phyloP scores from a whole-genome alignment of 2,329 filamentous ascomycete species.

The Samsoniella hepiali region DNA sequence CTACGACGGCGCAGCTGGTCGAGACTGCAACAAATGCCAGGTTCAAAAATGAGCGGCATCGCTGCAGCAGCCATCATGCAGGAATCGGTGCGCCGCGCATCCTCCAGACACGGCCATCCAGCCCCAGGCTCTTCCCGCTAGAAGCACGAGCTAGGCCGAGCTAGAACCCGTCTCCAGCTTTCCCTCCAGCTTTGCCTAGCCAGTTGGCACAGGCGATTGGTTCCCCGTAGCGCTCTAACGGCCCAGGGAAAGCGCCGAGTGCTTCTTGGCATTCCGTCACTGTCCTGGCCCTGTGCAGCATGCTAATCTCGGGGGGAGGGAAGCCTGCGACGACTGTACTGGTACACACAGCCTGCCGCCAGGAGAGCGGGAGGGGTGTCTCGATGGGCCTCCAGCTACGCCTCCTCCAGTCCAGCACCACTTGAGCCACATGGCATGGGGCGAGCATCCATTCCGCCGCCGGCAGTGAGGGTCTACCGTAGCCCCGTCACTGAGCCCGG shows the following conservation, averaged over 20 bases:
- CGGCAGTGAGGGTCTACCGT: conserved; percentile 6
- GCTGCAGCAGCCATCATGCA: conserved; percentile 15
- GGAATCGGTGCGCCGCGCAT: conserved; percentile 16
- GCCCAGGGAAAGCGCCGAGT: conserved; percentile 4
- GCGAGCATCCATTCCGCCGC: conserved; percentile 9
- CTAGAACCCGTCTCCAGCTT: conserved; percentile 17
- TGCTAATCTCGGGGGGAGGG: background rate
- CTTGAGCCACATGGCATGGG: conserved; percentile 7
- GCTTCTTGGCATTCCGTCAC: conserved; percentile 16
- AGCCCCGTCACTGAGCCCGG: conserved; percentile 9
- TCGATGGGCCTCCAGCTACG: background rate
- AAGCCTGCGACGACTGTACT: background rate
- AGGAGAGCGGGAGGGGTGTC: background rate
- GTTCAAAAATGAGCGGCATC: conserved; percentile 7
- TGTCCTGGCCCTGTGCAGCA: conserved; percentile 1
- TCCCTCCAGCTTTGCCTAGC: background rate
- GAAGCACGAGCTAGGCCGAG: conserved; percentile 13
- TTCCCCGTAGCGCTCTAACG: conserved; percentile 11
- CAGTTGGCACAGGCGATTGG: conserved; percentile 10
- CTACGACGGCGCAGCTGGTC: conserved; percentile 15
- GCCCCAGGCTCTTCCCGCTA: conserved; percentile 10
- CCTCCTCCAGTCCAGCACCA: background rate
- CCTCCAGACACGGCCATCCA: background rate
- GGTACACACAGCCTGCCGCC: background rate
- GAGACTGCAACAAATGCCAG: conserved; percentile 11